Evolutionary conservation across 768 basidiomycete genomes (phyloP), one percentile per base, ranked within the genome.

Genomic region (Baorangia bicolor): DNA sequence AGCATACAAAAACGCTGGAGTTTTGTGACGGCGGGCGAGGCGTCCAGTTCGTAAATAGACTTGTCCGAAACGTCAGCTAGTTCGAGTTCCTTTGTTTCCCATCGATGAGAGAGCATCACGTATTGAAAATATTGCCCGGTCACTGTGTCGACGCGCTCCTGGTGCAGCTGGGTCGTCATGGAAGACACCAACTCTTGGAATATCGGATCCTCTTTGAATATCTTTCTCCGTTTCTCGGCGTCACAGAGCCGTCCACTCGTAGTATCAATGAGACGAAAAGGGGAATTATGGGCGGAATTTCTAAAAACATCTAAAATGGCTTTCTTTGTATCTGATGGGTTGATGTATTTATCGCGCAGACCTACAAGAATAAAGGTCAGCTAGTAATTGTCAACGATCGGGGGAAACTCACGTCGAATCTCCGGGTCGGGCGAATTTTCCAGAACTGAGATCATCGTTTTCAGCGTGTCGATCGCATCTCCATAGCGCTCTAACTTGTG

Each of bases 21-120:
- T 31, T 66, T 66, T 9, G 25, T 46, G 9, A 7, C 45, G 0
- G 61, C 38, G 2, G 55, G 50, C 1, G 64, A 60, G 16, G 34
- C 18, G 1, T 45, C 52, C 23, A 66, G 40, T 1, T 58, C 25
- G 18, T 54, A 55, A 35, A 66, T 31, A 11, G 56, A 56, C 25
- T 55, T 61, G 48, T 34, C 41, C n/a, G 1, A 23, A 37, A 66
- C 56, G 9, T 66, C 53, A 4, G 41, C 44, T 18, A 61, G 42
- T 28, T 30, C 39, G 18, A 61, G 44, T 14, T 66, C 64, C n/a
- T 50, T 47, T 1, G 7, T 34, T 35, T 34, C 61, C 64, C 64
- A 66, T 34, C 64, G 56, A 34, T 66, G 64, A 9, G 64, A 66
- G 12, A 66, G 53, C 64, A 65, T 65, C n/a, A 53, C 57, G 10